phyloP scores from a whole-genome alignment of 2,329 filamentous ascomycete genomes.

The Leptoxyphium fumago region DNA sequence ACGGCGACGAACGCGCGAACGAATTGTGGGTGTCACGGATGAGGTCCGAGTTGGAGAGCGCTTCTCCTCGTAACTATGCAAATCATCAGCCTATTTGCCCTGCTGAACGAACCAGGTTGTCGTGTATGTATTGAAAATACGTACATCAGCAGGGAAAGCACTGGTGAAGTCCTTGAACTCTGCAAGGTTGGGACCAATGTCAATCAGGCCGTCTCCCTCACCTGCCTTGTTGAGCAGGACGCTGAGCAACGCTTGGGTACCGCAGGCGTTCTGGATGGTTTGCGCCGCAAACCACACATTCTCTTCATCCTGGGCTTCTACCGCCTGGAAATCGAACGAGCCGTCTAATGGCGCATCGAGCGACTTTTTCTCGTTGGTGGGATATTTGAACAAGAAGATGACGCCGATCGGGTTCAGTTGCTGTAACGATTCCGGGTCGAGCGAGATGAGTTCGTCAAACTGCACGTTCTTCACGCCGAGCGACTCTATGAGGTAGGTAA shows the following conservation, averaged over 20 bases:
- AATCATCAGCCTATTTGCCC: neutral
- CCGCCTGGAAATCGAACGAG: slow-evolving; percentile 48
- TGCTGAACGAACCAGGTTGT: neutral
- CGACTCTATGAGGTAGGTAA: slow-evolving; percentile 86
- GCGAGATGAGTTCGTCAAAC: slow-evolving; percentile 86
- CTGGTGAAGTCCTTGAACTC: slow-evolving; percentile 83
- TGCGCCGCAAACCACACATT: slow-evolving; percentile 83
- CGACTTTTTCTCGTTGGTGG: slow-evolving; percentile 50
- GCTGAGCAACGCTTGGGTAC: slow-evolving; percentile 84
- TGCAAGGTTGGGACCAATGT: slow-evolving; percentile 55
- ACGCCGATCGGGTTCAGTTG: slow-evolving; percentile 52
- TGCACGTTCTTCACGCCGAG: slow-evolving; percentile 88
- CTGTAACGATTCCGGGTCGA: slow-evolving; percentile 62
- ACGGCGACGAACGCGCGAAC: slow-evolving; percentile 77
- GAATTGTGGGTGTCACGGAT: slow-evolving; percentile 64
- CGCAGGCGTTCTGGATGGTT: slow-evolving; percentile 97
- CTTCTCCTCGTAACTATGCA: slow-evolving; percentile 51
- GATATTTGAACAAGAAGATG: slow-evolving; percentile 98
- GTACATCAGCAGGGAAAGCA: slow-evolving; percentile 51
- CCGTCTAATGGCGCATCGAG: slow-evolving; percentile 60
- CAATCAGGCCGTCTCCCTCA: slow-evolving; percentile 34
- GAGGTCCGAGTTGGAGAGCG: slow-evolving; percentile 49
- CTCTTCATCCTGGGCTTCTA: slow-evolving; percentile 43
- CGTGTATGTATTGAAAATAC: slow-evolving; percentile 6
- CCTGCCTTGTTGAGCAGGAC: slow-evolving; percentile 68